Percentiles rank a stretch among this genome's conserved stretches.
These are phyloP conservation scores for Helminthosporium solani DNA, from an alignment of 2,329 filamentous ascomycete genomes.

Conservation along the genomic window DNA sequence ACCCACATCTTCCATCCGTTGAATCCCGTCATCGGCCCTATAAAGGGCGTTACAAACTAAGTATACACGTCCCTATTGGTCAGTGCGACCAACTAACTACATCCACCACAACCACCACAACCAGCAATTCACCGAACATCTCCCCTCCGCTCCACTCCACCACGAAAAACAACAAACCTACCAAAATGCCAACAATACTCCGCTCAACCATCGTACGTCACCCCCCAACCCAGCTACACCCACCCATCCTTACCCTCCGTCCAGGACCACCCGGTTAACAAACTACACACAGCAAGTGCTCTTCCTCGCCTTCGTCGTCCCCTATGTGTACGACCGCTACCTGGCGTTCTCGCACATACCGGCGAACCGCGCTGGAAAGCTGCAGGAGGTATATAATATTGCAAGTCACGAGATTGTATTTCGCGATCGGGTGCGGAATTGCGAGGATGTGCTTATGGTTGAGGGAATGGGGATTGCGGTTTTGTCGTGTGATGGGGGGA, in stretches of 20 bases:
- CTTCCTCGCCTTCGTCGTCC: constrained; percentile 16
- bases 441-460: constrained; percentile 47
- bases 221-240: no score
- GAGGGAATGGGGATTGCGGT: constrained; percentile 41
- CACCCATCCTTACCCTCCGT: no score
- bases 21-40: no score
- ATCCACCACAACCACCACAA: no score
- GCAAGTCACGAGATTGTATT: constrained; percentile 37
- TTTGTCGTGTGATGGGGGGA: constrained; percentile 46
- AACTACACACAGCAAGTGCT: not conserved
- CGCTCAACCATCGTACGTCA: not conserved
- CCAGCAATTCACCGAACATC: no score
- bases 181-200: not conserved
- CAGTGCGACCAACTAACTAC: no score
- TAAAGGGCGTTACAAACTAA: no score
- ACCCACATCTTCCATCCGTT: no score
- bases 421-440: constrained; percentile 42
- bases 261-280: no score
- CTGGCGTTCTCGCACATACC: constrained; percentile 17
- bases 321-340: constrained; percentile 33
- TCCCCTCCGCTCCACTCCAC: not conserved
- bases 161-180: not conserved
- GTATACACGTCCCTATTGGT: no score
- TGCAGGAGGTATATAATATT: constrained; percentile 24
- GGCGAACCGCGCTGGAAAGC: constrained; percentile 22